Evolutionary conservation across 1,284 basidiomycete genomes (phyloP), one percentile per base, ranked within the genome.

Genomic region (Pseudozyma flocculosa): DNA sequence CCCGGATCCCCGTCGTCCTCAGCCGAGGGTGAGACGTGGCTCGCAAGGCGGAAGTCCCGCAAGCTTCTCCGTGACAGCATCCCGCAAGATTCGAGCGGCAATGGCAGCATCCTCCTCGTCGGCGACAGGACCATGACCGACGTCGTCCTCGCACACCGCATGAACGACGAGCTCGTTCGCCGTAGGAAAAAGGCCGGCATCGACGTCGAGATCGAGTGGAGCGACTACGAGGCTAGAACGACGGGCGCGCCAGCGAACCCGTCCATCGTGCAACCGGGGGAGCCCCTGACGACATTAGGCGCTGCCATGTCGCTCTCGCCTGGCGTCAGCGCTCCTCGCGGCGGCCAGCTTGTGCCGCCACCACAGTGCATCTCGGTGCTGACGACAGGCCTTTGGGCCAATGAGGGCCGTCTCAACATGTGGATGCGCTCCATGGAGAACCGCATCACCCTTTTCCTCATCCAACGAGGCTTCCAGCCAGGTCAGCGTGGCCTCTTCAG

Each of bases 91-190:
- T 81, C 84, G 41, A 84, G 85, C 13, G 46, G 48, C 7, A 8
- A 30, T 10, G 50, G 67, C 54, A 77, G 56, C 18, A 82, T 95
- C 30, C 80, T 95, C 54, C 80, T 95, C 18, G 85, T 97, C 11
- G 93, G 93, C 1, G 93, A 97, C 79, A 83, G 93, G 11, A 80
- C 93, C 38, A 89, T 93, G 72, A 97, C 93, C 0, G 93, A 97
- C 78, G 82, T 93, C 18, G 84, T 95, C 40, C 82, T 96, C 72
- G 88, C 91, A 5, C 87, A 88, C 63, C 86, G 90, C 2, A 78
- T 84, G 41, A 73, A 75, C 4, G 48, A 61, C 24, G 50, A 60
- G 43, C 65, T 72, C 38, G 44, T 17, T 1, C 54, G 54, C 9
- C 45, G 68, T 18, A 43, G 57, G 22, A 48, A 34, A 32, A 49